These are phyloP conservation scores for Penicillium nucicola DNA, from an alignment of 495 filamentous ascomycete species.

Conservation along the genomic window DNA sequence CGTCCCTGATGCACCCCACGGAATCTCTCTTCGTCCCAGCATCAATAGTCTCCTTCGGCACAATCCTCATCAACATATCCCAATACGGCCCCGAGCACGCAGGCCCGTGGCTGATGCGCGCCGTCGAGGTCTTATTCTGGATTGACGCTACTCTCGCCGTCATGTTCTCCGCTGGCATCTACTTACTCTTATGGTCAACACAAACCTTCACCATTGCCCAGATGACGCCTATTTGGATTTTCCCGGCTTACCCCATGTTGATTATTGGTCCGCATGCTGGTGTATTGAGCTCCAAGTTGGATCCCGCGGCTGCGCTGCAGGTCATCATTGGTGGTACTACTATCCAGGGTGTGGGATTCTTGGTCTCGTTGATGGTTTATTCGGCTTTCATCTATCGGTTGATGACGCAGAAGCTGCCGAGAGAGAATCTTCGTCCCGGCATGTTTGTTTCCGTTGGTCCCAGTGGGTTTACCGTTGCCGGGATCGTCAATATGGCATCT, in stretches of 20 bases:
- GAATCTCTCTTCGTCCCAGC: constrained; percentile 80
- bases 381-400: constrained; percentile 82
- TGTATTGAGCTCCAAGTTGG: constrained; percentile 53
- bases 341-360: constrained; percentile 79
- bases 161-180: constrained; percentile 63
- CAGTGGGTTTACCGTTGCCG: constrained; percentile 73
- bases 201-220: constrained; percentile 76
- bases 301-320: constrained; percentile 48
- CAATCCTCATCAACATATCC: constrained; percentile 74
- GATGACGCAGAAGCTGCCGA: constrained; percentile 87
- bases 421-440: constrained; percentile 70
- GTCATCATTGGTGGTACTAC: constrained; percentile 70
- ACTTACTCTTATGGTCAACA: constrained; percentile 70
- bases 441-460: constrained; percentile 87
- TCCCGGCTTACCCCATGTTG: constrained; percentile 82
- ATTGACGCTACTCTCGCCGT: constrained; percentile 64
- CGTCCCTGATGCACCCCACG: constrained; percentile 71
- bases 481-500: constrained; percentile 58
- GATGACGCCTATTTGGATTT: constrained; percentile 93
- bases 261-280: constrained; percentile 74
- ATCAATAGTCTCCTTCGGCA: constrained; percentile 66
- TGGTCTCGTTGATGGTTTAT: constrained; percentile 83
- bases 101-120: constrained; percentile 64
- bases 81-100: constrained; percentile 70
- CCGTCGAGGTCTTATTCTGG: constrained; percentile 70